Evolutionary conservation across 768 basidiomycete genomes (phyloP).

Genomic region (Phylloporus sp.): DNA sequence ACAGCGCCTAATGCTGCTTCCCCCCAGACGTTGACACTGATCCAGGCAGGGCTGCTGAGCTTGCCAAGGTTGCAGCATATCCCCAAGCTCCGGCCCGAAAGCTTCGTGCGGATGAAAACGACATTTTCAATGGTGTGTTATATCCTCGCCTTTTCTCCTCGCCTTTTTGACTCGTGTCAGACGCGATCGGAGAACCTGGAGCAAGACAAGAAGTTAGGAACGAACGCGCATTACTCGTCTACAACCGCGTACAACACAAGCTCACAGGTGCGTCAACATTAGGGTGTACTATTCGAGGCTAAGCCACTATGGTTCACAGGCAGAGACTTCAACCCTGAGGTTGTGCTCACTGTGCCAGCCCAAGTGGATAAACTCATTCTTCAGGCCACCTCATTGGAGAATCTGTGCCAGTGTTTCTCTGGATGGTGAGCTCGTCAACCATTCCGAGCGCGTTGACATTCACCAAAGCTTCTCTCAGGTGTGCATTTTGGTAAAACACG

Average conservation of each 20-base stretch:
- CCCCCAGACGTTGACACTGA: conserved; percentile 41
- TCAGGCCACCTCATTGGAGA: conserved; percentile 91
- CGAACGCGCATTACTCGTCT: conserved; percentile 84
- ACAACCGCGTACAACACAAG: conserved; percentile 93
- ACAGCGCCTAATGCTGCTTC: background rate
- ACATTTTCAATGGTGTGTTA: conserved; percentile 81
- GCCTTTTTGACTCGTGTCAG: conserved; percentile 21
- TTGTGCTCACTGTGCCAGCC: conserved; percentile 62
- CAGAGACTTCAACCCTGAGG: conserved; percentile 88
- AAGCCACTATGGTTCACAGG: conserved; percentile 42
- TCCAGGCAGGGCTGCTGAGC: conserved; percentile 55
- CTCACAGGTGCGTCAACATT: conserved; percentile 62
- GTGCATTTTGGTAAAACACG: conserved; percentile 69
- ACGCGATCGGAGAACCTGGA: conserved; percentile 47
- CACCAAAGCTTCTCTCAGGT: conserved; percentile 35
- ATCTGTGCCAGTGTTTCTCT: conserved; percentile 94
- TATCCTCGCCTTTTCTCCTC: background rate
- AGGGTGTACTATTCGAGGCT: background rate
- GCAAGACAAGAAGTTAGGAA: conserved; percentile 85
- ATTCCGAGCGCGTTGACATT: background rate
- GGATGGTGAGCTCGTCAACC: conserved; percentile 58
- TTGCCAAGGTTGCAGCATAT: conserved; percentile 64
- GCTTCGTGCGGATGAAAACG: conserved; percentile 87
- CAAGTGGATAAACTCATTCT: conserved; percentile 94
- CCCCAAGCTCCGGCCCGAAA: conserved; percentile 79